Base-by-base conservation (phyloP, 1,284 basidiomycete genomes). In the Golubevia pallescens region DNA sequence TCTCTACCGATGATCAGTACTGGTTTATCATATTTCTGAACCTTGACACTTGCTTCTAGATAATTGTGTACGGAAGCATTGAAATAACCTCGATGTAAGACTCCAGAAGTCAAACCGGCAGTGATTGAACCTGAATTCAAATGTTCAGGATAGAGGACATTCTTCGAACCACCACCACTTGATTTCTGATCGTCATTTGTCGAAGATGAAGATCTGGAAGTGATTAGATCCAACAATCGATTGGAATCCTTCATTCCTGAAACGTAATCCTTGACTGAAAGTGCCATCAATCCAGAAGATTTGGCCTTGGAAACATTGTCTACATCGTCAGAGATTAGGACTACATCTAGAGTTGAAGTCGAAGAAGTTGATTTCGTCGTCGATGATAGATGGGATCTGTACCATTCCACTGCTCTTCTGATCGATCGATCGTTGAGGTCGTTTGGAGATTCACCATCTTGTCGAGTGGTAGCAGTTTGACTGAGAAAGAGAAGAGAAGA, bases 31-130 rank as follows among this genome's bases (percentile, higher is more conserved):
- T 75, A 54, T 8, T 61, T 57, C 42, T 71, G 68, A 13, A 66
- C 67, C n/a, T 76, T 70, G 7, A 85, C 81, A 14, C 74, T 75
- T 10, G 73, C 82, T 60, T 85, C 81, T 28, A 85, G 70, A 61
- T 77, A 84, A 67, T 85, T 85, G 75, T 78, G 84, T 2, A 75
- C 69, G 42, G 72, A 81, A 57, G 82, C 82, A 63, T 81, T 80
- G 75, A 84, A 85, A 67, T 73, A 81, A 53, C 82, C 82, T 28
- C 69, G 65, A 32, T 74, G 64, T 16, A 83, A 73, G 58, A 75
- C 72, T 10, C 80, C 81, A 2, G 74, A 71, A 28, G 75, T 76
- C 63, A 78, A 34, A n/a, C 76, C 82, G 2, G 82, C 81, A 8
- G 68, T 74, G 63, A 82, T 67, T 62, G 75, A 68, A 57, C 68